These are phyloP conservation scores for Vitis rotundifolia DNA, from an alignment of 164 flowering plant genomes.

Conservation along the genomic window DNA sequence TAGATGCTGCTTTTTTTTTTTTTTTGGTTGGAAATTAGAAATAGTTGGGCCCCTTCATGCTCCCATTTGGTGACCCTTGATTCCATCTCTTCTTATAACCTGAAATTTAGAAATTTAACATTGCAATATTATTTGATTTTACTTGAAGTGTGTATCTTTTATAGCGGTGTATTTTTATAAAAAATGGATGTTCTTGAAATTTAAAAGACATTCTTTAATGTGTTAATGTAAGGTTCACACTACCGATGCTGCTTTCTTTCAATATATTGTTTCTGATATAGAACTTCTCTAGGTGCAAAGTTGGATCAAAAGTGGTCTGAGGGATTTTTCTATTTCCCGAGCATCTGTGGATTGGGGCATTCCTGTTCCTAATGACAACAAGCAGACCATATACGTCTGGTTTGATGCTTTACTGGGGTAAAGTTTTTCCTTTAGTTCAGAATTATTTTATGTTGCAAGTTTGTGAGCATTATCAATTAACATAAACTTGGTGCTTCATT, in stretches of 20 bases:
- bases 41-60: too few species aligned
- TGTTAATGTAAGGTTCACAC: neutral
- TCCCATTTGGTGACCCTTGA: too few species aligned
- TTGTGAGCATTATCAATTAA: too few species aligned
- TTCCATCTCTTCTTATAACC: too few species aligned
- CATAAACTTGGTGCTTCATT: neutral
- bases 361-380: constrained; percentile 80
- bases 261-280: constrained; percentile 1
- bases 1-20: too few species aligned
- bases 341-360: constrained; percentile 96
- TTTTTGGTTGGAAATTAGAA: too few species aligned
- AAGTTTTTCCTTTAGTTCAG: neutral
- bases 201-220: neutral
- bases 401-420: constrained; percentile 98
- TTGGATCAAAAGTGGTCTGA: constrained; percentile 84
- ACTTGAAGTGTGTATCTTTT: too few species aligned
- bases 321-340: constrained; percentile 95
- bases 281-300: constrained; percentile 72
- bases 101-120: too few species aligned
- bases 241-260: neutral
- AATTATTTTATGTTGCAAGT: neutral
- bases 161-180: too few species aligned
- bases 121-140: too few species aligned
- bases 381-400: constrained; percentile 96
- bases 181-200: too few species aligned